Conservation (phyloP, 225 moss, liverwort and hornwort genomes). For the Rhytidiadelphus loreus region DNA sequence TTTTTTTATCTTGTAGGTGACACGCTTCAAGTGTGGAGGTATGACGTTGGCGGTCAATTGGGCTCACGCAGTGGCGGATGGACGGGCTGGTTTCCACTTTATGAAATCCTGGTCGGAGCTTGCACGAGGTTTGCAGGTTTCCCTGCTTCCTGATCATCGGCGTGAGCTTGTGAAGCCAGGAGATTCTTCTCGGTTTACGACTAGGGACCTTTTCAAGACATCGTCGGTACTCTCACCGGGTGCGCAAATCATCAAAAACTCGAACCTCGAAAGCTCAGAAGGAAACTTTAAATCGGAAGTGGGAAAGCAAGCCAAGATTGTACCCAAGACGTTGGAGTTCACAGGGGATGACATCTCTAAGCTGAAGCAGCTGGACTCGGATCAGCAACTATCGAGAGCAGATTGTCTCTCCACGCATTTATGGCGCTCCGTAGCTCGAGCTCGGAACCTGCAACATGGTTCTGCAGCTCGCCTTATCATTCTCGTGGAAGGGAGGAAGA, state of each 20-base stretch:
- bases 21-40: slow-evolving; percentile 23
- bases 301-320: not conserved
- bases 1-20: not conserved
- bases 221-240: not conserved
- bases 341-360: not conserved
- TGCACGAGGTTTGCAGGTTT: slow-evolving; percentile 8
- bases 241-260: not conserved
- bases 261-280: not conserved
- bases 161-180: not conserved
- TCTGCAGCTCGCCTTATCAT: not conserved
- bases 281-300: not conserved
- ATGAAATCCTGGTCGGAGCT: slow-evolving; percentile 36
- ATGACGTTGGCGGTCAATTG: slow-evolving; percentile 21
- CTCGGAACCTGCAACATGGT: not conserved
- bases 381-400: slow-evolving; percentile 6
- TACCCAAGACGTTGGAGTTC: not conserved
- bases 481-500: slow-evolving; percentile 20
- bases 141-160: not conserved
- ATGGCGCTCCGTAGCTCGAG: slow-evolving; percentile 12
- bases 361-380: not conserved
- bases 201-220: not conserved
- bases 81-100: slow-evolving; percentile 25
- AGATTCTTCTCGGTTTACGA: not conserved
- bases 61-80: slow-evolving; percentile 25
- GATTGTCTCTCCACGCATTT: slow-evolving; percentile 26